Percentiles rank a stretch among this genome's conserved stretches.
Conservation (phyloP, 108 stramenopile species). For the Skeletonema costatum region DNA sequence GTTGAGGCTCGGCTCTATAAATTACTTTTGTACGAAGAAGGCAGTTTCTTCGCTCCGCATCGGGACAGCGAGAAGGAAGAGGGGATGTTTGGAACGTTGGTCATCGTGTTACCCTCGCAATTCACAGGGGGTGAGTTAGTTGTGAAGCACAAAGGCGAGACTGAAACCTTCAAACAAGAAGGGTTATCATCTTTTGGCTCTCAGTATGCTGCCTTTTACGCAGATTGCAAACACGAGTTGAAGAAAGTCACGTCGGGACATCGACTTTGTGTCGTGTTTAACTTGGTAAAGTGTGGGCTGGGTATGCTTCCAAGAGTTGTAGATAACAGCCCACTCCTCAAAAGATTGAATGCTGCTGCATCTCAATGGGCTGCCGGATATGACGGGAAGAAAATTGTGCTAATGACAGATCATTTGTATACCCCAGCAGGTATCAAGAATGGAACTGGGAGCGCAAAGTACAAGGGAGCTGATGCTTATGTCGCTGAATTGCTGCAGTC, state of each 20-base stretch:
- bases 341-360: conserved; percentile 11
- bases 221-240: conserved; percentile 26
- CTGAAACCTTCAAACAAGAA: not conserved
- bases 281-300: conserved; percentile 17
- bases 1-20: conserved; percentile 43
- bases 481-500: conserved; percentile 16
- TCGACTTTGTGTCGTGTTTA: conserved; percentile 20
- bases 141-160: conserved; percentile 26
- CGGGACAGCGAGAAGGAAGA: conserved; percentile 44
- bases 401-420: conserved; percentile 32
- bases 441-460: conserved; percentile 10
- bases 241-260: conserved; percentile 15
- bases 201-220: conserved; percentile 33
- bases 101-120: conserved; percentile 33
- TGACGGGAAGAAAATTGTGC: conserved; percentile 22
- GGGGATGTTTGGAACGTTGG: conserved; percentile 56
- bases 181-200: conserved; percentile 12
- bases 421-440: conserved; percentile 21
- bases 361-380: conserved; percentile 2
- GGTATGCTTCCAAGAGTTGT: not conserved
- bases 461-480: conserved; percentile 21
- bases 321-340: conserved; percentile 11
- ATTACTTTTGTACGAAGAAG: conserved; percentile 43
- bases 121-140: conserved; percentile 23
- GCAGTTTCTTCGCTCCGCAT: conserved; percentile 39